Base-by-base conservation (phyloP, 2,329 filamentous ascomycete genomes). In the Dothiorella sarmentorum region DNA sequence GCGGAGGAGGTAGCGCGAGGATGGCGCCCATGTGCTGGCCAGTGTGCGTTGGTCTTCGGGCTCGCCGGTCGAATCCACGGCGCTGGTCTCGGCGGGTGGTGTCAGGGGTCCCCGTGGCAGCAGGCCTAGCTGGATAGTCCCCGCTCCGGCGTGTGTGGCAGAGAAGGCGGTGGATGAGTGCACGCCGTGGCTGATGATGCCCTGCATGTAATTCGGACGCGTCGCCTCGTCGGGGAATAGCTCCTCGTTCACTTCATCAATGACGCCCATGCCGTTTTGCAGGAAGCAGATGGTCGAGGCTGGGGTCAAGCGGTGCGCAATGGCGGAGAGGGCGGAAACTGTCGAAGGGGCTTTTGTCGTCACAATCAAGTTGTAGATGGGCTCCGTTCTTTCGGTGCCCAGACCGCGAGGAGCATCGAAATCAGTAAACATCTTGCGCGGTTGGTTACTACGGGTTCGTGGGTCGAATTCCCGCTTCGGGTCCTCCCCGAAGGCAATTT, bases 261-360 rank as follows among this genome's bases (percentile, higher is more conserved):
- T 79, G 1, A 91, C 77, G 0, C 94, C 93, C 72, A 97, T 83
- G 1, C 92, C 91, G 62, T 93, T 89, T 59, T 91, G 88, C 58
- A 95, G 72, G 58, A 96, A 82, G 60, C 89, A 85, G 7, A 96
- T 81, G 0, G 90, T 89, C 1, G 88, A 90, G 26, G 84, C 76
- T 2, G 81, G 76, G 42, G 82, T 80, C n/a, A 95, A 75, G 9
- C 90, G 83, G 62, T 85, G 80, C 2, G 86, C 80, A 55, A 96
- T 83, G 1, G 82, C 73, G 6, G 82, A 76, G 13, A 96, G 73
- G 38, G 89, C 87, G 1, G 80, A 75, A n/a, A 89, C 71, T 0
- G 89, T 89, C 35, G 83, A 75, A 2, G 83, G 76, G 0, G 91
- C 84, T 73, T 96, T 97, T 27, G 87, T 89, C 2, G 89, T 82